Conservation (phyloP, 2,329 filamentous ascomycete genomes). For the Eurotiales sp. region DNA sequence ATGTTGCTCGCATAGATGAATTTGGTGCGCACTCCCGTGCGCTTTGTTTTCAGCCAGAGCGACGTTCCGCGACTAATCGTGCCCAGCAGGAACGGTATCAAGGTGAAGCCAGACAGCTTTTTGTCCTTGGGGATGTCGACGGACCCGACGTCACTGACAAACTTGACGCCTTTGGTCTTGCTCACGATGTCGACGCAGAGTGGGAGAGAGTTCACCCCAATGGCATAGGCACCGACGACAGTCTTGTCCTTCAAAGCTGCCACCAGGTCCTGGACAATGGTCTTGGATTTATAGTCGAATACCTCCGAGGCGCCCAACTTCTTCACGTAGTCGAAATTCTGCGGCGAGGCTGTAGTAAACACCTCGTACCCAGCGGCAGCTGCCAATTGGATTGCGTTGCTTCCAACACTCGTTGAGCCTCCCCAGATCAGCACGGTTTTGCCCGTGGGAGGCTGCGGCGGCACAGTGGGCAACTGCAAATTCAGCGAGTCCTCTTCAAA, state of each 20-base stretch:
- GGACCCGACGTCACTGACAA: constrained; percentile 6
- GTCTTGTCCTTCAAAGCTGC: background rate
- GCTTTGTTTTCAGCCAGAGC: constrained; percentile 4
- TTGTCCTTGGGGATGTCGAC: constrained; percentile 5
- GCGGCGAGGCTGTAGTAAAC: constrained; percentile 32
- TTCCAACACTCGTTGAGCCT: constrained; percentile 46
- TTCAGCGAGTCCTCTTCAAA: constrained; percentile 21
- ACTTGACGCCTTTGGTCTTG: constrained; percentile 10
- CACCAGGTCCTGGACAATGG: constrained; percentile 1
- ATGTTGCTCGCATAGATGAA: constrained; percentile 9
- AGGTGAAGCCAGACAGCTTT: background rate
- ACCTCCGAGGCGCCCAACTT: constrained; percentile 41
- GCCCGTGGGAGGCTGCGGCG: constrained; percentile 19
- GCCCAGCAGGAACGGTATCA: background rate
- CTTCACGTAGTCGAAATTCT: constrained; percentile 42
- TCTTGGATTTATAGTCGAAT: constrained; percentile 38
- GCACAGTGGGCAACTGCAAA: constrained; percentile 14
- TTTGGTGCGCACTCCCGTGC: constrained; percentile 7
- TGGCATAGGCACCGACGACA: constrained; percentile 5
- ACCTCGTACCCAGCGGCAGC: constrained; percentile 37
- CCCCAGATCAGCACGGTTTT: constrained; percentile 49
- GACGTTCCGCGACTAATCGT: constrained; percentile 3
- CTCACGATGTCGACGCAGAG: constrained; percentile 8
- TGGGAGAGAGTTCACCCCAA: background rate
- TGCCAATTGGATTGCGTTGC: constrained; percentile 40